Conservation (phyloP, 2,329 filamentous ascomycete species). For the Alternaria rosae region DNA sequence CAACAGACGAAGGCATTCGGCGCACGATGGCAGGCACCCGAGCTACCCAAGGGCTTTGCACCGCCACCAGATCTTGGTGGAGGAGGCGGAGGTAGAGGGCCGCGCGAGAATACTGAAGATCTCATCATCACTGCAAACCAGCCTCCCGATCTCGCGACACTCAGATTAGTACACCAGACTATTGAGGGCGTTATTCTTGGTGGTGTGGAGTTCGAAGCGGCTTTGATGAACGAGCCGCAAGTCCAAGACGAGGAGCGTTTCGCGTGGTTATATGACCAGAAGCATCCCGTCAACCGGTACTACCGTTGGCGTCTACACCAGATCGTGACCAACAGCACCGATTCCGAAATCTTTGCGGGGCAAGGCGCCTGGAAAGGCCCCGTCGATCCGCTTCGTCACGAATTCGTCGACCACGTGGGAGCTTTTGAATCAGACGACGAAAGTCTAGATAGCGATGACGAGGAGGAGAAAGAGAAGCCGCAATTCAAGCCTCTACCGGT, state of each 20-base stretch:
- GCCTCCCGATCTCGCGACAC: slow-evolving; percentile 77
- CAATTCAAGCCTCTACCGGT: slow-evolving; percentile 32
- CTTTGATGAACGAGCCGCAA: slow-evolving; percentile 85
- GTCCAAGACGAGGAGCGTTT: slow-evolving; percentile 89
- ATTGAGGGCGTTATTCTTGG: slow-evolving; percentile 80
- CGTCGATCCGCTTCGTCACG: slow-evolving; percentile 75
- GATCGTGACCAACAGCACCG: slow-evolving; percentile 67
- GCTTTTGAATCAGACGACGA: slow-evolving; percentile 71
- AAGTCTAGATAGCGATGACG: slow-evolving; percentile 71
- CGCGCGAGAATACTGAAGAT: slow-evolving; percentile 34
- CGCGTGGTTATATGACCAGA: slow-evolving; percentile 89
- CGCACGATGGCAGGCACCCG: slow-evolving; percentile 38
- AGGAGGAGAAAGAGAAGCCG: slow-evolving; percentile 55
- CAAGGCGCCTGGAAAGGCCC: slow-evolving; percentile 73
- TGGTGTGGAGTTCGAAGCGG: slow-evolving; percentile 86
- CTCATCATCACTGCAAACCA: slow-evolving; percentile 62
- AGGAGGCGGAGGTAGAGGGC: slow-evolving; percentile 19
- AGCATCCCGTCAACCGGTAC: slow-evolving; percentile 78
- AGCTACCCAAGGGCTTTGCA: slow-evolving; percentile 39
- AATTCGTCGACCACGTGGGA: slow-evolving; percentile 77
- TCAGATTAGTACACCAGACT: slow-evolving; percentile 87
- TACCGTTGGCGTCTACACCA: slow-evolving; percentile 94
- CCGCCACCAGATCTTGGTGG: slow-evolving; percentile 40
- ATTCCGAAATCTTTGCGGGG: slow-evolving; percentile 34
- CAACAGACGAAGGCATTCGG: slow-evolving; percentile 40